A percentile compares a stretch with the other conserved stretches of the same genome.
These are phyloP conservation scores for Craspedostauros australis DNA, from an alignment of 108 stramenopile species.

Conservation along the genomic window DNA sequence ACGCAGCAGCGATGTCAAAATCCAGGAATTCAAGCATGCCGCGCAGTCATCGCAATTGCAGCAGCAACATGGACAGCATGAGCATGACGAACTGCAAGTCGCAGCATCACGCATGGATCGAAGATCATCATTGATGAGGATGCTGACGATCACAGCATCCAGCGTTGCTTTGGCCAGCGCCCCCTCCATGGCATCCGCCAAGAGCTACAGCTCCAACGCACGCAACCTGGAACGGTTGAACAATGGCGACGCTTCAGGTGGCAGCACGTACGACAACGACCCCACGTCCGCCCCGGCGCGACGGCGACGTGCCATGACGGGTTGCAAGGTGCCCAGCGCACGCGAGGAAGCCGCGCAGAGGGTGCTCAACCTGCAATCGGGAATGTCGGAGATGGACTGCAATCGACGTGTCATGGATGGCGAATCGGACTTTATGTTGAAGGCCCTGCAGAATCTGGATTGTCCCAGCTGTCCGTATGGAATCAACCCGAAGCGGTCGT, in stretches of 20 bases:
- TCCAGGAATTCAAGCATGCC: too few species aligned
- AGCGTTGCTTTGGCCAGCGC: too few species aligned
- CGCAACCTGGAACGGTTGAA: conserved; percentile 41
- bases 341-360: conserved; percentile 31
- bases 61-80: too few species aligned
- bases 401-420: conserved; percentile 42
- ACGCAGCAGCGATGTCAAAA: too few species aligned
- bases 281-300: conserved; percentile 32
- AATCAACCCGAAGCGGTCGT: too few species aligned
- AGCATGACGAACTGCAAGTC: too few species aligned
- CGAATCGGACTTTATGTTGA: conserved; percentile 49
- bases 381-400: conserved; percentile 33
- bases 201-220: conserved; percentile 44
- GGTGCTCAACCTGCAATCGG: conserved; percentile 12
- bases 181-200: too few species aligned
- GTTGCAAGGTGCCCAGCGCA: conserved; percentile 40
- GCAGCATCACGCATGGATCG: too few species aligned
- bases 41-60: too few species aligned
- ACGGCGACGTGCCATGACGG: conserved; percentile 45
- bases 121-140: too few species aligned
- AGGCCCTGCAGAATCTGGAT: conserved; percentile 43
- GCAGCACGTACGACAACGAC: conserved; percentile 50
- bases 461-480: conserved; percentile 62
- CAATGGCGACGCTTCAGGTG: conserved; percentile 45
- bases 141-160: too few species aligned